A percentile compares a stretch with the other conserved stretches of the same genome.
phyloP scores from a whole-genome alignment of 1,284 basidiomycete genomes.

The Tausonia pullulans region DNA sequence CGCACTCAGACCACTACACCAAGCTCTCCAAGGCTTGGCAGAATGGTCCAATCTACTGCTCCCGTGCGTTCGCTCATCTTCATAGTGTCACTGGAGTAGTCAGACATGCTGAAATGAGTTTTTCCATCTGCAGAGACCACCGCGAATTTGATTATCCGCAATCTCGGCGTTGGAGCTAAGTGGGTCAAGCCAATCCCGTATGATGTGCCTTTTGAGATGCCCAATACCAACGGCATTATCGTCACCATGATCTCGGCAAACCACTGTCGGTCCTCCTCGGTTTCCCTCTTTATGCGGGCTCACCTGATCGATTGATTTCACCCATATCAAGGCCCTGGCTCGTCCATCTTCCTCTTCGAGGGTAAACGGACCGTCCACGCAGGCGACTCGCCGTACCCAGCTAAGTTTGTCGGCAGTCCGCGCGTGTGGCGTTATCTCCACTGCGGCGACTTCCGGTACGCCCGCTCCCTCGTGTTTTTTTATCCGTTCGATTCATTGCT shows the following conservation, averaged over 20 bases:
- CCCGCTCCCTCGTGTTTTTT: neutral
- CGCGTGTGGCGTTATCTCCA: conserved; percentile 79
- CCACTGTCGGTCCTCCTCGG: conserved; percentile 51
- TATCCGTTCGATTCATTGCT: neutral
- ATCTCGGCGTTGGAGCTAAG: conserved; percentile 72
- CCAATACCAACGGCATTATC: conserved; percentile 69
- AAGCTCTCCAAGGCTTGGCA: conserved; percentile 78
- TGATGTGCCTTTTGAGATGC: conserved; percentile 56
- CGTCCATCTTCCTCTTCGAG: conserved; percentile 85
- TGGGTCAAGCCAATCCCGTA: conserved; percentile 57
- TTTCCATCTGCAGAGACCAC: conserved; percentile 46
- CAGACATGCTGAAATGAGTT: neutral
- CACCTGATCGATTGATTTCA: neutral
- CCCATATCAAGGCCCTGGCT: conserved; percentile 58
- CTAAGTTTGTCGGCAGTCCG: conserved; percentile 58
- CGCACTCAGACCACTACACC: conserved; percentile 90
- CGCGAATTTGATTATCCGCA: conserved; percentile 78
- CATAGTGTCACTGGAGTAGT: neutral
- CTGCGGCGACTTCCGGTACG: conserved; percentile 84
- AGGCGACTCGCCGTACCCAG: conserved; percentile 50
- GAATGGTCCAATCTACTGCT: conserved; percentile 89
- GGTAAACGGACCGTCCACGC: conserved; percentile 78
- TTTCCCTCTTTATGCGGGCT: neutral
- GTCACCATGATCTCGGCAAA: conserved; percentile 97
- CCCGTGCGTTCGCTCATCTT: conserved; percentile 34